phyloP scores from a whole-genome alignment of 2,329 filamentous ascomycete species.

The Fusarium setosum region DNA sequence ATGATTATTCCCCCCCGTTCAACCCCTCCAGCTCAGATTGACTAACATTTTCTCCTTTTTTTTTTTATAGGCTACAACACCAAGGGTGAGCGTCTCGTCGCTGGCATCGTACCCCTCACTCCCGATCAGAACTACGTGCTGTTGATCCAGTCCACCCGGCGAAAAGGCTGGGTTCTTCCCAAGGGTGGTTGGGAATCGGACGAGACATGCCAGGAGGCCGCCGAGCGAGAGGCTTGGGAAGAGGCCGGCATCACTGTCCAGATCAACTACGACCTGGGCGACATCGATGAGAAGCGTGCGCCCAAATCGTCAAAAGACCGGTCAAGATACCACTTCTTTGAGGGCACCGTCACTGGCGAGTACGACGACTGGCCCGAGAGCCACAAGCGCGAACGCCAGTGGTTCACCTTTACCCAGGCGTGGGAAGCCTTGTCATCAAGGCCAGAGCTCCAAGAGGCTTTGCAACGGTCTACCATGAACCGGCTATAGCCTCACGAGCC shows the following conservation, averaged over 20 bases:
- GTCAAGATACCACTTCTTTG: slow-evolving; percentile 81
- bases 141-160: slow-evolving; percentile 90
- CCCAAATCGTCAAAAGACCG: slow-evolving; percentile 77
- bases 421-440: slow-evolving; percentile 78
- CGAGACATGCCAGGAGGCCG: slow-evolving; percentile 87
- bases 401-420: slow-evolving; percentile 90
- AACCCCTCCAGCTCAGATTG: slow-evolving; percentile 6
- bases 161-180: slow-evolving; percentile 94
- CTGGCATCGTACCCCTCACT: slow-evolving; percentile 91
- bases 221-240: slow-evolving; percentile 94
- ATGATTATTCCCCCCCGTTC: not conserved
- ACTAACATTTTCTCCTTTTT: slow-evolving; percentile 18
- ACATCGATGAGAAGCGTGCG: slow-evolving; percentile 85
- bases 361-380: slow-evolving; percentile 92
- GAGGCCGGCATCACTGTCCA: slow-evolving; percentile 92
- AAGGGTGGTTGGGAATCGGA: slow-evolving; percentile 99
- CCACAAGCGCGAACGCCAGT: slow-evolving; percentile 89
- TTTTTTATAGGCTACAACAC: slow-evolving; percentile 81
- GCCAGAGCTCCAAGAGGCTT: slow-evolving; percentile 88
- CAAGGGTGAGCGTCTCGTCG: slow-evolving; percentile 93
- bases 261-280: slow-evolving; percentile 86
- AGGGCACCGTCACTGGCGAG: slow-evolving; percentile 88
- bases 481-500: slow-evolving; percentile 37
- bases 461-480: slow-evolving; percentile 82
- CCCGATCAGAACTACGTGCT: slow-evolving; percentile 88